phyloP scores from a whole-genome alignment of 2,329 filamentous ascomycete species.

The Aspergillus puulaauensis region DNA sequence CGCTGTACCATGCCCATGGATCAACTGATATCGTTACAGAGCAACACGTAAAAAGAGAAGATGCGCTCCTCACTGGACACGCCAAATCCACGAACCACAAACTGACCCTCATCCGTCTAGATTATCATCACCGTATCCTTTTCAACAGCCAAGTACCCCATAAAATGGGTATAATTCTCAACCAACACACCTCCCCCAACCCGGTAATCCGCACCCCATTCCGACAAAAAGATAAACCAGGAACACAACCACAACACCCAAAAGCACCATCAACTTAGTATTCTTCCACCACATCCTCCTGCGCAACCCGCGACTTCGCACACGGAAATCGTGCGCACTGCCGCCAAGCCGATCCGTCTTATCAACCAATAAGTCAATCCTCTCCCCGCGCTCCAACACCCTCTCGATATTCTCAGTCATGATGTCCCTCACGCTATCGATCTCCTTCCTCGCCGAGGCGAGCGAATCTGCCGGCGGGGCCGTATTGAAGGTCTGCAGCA shows the following conservation, averaged over 20 bases:
- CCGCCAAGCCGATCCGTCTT: constrained; percentile 93
- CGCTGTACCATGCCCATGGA: no score
- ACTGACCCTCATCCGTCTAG: background rate
- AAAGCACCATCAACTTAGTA: constrained; percentile 83
- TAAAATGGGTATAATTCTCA: background rate
- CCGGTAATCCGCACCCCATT: constrained; percentile 70
- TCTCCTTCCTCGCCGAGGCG: constrained; percentile 78
- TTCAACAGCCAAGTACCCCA: no score
- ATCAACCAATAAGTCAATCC: constrained; percentile 90
- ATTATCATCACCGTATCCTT: no score
- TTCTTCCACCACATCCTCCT: constrained; percentile 99
- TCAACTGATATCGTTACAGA: background rate
- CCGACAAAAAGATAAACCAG: constrained; percentile 70
- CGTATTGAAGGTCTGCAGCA: constrained; percentile 84
- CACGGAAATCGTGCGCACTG: constrained; percentile 84
- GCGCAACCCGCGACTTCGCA: constrained; percentile 81
- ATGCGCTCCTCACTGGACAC: background rate
- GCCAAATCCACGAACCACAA: background rate
- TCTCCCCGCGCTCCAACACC: constrained; percentile 83
- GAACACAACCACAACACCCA: constrained; percentile 69
- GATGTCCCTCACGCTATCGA: constrained; percentile 87
- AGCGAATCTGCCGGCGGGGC: constrained; percentile 79
- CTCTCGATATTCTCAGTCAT: constrained; percentile 96
- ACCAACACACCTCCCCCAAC: constrained; percentile 46
- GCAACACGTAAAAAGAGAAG: background rate